phyloP scores from a whole-genome alignment of 352 stramenopile species.

The Aphanomyces astaci region DNA sequence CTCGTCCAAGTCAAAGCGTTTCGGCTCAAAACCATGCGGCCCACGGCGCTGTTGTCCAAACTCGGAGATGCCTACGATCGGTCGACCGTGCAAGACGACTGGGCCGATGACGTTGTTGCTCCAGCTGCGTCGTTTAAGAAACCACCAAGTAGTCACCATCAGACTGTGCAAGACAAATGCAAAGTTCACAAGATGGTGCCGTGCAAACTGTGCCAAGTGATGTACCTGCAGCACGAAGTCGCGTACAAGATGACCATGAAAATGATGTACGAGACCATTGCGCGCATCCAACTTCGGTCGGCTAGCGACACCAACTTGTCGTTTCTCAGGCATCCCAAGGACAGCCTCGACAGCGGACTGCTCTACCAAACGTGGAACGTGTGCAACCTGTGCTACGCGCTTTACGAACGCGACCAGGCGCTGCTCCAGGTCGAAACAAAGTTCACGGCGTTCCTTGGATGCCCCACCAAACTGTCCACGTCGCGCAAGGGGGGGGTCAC shows the following conservation, averaged over 20 bases:
- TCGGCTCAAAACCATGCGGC: conserved; percentile 32
- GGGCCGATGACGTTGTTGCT: conserved; percentile 44
- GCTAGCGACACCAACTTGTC: not conserved
- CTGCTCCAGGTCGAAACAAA: conserved; percentile 57
- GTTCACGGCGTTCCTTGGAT: conserved; percentile 45
- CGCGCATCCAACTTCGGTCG: conserved; percentile 50
- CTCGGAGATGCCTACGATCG: conserved; percentile 25
- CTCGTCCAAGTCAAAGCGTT: conserved; percentile 75
- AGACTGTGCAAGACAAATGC: not conserved
- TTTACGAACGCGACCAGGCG: conserved; percentile 77
- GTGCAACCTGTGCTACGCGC: conserved; percentile 75
- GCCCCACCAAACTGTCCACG: conserved; percentile 29
- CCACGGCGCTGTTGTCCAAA: not conserved
- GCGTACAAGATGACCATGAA: conserved; percentile 84
- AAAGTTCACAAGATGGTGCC: conserved; percentile 63
- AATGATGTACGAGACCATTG: conserved; percentile 79
- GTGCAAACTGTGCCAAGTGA: conserved; percentile 72
- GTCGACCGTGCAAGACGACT: conserved; percentile 53
- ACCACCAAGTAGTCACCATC: conserved; percentile 27
- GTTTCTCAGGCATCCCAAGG: conserved; percentile 7
- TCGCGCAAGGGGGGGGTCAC: conserved; percentile 38
- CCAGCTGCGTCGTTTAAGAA: conserved; percentile 23
- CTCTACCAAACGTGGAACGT: conserved; percentile 77
- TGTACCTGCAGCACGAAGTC: conserved; percentile 63
- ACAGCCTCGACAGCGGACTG: conserved; percentile 9